These are phyloP conservation scores for Coleophoma eucalyptorum DNA, from an alignment of 2,329 filamentous ascomycete species.

Conservation along the genomic window DNA sequence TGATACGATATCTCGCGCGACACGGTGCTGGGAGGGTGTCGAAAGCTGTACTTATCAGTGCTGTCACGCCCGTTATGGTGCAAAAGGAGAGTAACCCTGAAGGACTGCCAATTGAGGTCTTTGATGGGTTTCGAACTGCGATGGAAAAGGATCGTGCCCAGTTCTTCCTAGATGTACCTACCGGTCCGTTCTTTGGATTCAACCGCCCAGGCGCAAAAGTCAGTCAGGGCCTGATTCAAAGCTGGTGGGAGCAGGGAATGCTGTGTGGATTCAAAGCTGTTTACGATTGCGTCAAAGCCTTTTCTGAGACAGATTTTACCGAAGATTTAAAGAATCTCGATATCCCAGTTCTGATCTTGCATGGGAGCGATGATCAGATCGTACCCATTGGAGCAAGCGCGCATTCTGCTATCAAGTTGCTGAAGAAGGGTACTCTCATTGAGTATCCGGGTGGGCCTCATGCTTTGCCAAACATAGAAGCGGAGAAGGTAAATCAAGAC, in stretches of 20 bases:
- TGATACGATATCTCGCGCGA: too few species aligned
- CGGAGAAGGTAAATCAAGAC: slow-evolving; percentile 32
- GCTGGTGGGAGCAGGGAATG: slow-evolving; percentile 37
- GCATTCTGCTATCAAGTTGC: slow-evolving; percentile 27
- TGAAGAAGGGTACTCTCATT: slow-evolving; percentile 33
- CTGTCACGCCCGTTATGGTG: too few species aligned
- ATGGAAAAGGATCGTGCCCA: slow-evolving; percentile 31
- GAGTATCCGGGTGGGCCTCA: slow-evolving; percentile 35
- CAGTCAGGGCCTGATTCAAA: slow-evolving; percentile 33
- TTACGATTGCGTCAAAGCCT: slow-evolving; percentile 35
- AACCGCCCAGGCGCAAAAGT: slow-evolving; percentile 26
- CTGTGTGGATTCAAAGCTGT: slow-evolving; percentile 30
- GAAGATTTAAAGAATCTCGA: slow-evolving; percentile 34
- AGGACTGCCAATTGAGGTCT: slow-evolving; percentile 30
- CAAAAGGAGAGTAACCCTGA: slow-evolving; percentile 27
- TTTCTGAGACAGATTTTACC: slow-evolving; percentile 37
- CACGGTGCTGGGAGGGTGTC: too few species aligned
- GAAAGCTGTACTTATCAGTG: too few species aligned
- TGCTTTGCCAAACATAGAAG: slow-evolving; percentile 32
- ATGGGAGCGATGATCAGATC: slow-evolving; percentile 37
- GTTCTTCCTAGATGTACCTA: slow-evolving; percentile 31
- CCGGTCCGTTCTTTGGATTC: slow-evolving; percentile 31
- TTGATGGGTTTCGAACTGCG: slow-evolving; percentile 32
- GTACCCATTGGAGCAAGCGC: slow-evolving; percentile 31
- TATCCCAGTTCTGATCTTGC: slow-evolving; percentile 34